These are phyloP conservation scores for Paramecium primaurelia DNA, from an alignment of 73 alveolate genomes.

Conservation along the genomic window DNA sequence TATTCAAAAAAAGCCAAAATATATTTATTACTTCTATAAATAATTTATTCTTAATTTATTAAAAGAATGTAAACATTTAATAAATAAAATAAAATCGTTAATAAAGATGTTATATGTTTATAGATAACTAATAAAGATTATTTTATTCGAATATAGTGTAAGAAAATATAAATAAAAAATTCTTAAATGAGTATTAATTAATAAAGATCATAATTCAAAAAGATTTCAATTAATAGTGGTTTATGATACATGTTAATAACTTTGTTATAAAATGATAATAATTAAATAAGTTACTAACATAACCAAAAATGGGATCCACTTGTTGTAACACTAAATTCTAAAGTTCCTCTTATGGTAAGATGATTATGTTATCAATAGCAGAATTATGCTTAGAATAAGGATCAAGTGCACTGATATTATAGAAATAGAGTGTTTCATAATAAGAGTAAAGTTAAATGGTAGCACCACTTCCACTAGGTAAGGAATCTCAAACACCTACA, in stretches of 20 bases:
- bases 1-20: background rate
- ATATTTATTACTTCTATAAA: background rate
- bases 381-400: background rate
- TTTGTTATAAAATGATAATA: background rate
- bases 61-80: background rate
- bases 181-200: background rate
- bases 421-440: conserved; percentile 8
- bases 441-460: background rate
- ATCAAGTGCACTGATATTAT: background rate
- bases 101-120: background rate
- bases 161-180: background rate
- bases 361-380: background rate
- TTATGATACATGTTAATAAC: background rate
- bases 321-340: background rate
- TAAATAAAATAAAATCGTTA: background rate
- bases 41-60: background rate
- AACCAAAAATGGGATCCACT: background rate
- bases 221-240: background rate
- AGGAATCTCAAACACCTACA: background rate
- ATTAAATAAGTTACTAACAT: background rate
- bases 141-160: background rate
- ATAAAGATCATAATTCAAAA: background rate
- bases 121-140: background rate
- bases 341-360: background rate
- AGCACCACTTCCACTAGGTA: background rate